A percentile compares a stretch with the other conserved stretches of the same genome.
Evolutionary conservation across 306 rosid genomes (phyloP).

Genomic region (Castanea crenata): DNA sequence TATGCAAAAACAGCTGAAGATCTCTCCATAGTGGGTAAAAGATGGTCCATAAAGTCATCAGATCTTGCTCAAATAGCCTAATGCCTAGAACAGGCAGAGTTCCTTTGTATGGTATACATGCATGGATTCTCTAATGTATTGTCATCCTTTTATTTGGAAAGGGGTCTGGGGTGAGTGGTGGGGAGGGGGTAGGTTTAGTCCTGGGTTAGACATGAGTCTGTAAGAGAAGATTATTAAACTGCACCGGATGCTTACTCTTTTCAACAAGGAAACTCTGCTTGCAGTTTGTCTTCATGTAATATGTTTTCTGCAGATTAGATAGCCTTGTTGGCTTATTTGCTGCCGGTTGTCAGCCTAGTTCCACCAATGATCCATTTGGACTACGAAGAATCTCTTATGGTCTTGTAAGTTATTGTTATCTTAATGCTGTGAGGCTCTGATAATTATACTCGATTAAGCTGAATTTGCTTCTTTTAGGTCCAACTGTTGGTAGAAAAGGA

Average conservation of each 20-base stretch:
- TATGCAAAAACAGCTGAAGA: background rate
- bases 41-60: background rate
- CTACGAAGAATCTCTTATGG: slow-evolving; percentile 93
- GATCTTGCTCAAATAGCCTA: background rate
- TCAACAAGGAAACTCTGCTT: slow-evolving; percentile 1
- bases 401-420: slow-evolving; percentile 61
- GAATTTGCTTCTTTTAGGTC: slow-evolving; percentile 55
- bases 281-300: slow-evolving; percentile 23
- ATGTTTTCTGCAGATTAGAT: slow-evolving; percentile 69
- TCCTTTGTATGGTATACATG: background rate
- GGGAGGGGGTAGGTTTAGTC: background rate
- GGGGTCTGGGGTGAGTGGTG: background rate
- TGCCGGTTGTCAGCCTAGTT: slow-evolving; percentile 95
- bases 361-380: slow-evolving; percentile 87
- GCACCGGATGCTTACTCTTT: background rate
- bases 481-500: slow-evolving; percentile 84
- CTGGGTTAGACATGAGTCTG: background rate
- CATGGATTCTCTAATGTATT: background rate
- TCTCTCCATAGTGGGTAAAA: background rate
- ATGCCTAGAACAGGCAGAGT: background rate
- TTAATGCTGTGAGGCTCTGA: slow-evolving; percentile 20
- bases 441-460: slow-evolving; percentile 15
- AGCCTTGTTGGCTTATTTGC: slow-evolving; percentile 93
- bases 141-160: background rate
- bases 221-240: slow-evolving; percentile 3